Conservation (phyloP, 768 basidiomycete species). For the Cystoderma amianthinum region DNA sequence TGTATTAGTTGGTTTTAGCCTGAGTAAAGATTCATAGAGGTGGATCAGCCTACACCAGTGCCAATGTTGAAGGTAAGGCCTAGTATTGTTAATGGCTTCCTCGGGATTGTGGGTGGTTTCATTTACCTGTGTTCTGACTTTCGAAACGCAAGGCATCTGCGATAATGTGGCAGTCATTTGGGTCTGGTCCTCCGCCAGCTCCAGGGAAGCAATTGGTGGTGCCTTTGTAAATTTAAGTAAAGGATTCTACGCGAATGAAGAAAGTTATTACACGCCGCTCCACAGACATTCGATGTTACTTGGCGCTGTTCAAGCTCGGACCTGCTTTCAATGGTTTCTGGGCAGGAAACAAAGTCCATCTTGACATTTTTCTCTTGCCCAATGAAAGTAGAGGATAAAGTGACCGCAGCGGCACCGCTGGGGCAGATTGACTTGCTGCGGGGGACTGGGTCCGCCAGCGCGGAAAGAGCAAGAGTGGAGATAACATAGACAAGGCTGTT, state of each 20-base stretch:
- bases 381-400: constrained; percentile 23
- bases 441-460: neutral
- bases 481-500: neutral
- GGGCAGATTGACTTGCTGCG: constrained; percentile 1
- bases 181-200: constrained; percentile 38
- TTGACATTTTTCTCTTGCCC: constrained; percentile 36
- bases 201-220: constrained; percentile 38
- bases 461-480: neutral
- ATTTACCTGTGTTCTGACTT: constrained; percentile 31
- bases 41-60: constrained; percentile 16
- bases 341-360: constrained; percentile 25
- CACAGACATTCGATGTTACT: constrained; percentile 30
- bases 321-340: neutral
- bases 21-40: neutral
- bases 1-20: neutral
- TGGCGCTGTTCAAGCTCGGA: constrained; percentile 16
- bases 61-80: constrained; percentile 23
- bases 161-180: constrained; percentile 41
- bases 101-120: neutral
- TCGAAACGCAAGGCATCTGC: constrained; percentile 40
- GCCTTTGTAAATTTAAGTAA: too few relatives aligned
- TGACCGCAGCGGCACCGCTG: constrained; percentile 3
- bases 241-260: too few relatives aligned
- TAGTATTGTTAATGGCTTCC: constrained; percentile 6
- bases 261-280: constrained; percentile 24